Conservation (phyloP, 768 basidiomycete genomes). For the Saitozyma podzolica region DNA sequence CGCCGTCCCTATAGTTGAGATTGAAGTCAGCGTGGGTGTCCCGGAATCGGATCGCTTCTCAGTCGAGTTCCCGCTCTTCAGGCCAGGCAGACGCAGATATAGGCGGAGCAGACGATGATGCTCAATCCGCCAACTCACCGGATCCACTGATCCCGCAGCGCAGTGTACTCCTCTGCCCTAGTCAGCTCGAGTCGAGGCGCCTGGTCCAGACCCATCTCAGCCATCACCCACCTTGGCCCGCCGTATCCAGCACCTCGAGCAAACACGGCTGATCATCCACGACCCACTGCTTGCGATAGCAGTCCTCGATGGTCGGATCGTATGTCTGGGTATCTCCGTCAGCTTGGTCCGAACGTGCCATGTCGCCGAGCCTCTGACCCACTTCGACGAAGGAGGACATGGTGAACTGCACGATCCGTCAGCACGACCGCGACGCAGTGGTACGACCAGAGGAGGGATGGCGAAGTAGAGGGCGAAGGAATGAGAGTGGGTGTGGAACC, state of each 20-base stretch:
- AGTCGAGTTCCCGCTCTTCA: not conserved
- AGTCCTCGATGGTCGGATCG: constrained; percentile 98
- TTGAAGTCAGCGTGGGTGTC: not conserved
- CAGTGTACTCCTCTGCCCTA: constrained; percentile 86
- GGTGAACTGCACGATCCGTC: constrained; percentile 66
- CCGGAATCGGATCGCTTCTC: not conserved
- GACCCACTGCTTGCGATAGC: constrained; percentile 90
- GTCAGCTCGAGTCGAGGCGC: not conserved
- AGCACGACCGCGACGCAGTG: too few species aligned
- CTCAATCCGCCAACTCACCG: constrained; percentile 59
- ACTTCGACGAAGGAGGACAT: constrained; percentile 89
- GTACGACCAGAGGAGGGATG: constrained; percentile 88
- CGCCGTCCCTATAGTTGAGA: constrained; percentile 69
- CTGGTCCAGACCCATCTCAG: not conserved
- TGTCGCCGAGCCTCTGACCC: not conserved
- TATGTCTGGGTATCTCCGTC: constrained; percentile 66
- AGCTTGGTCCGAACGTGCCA: constrained; percentile 1
- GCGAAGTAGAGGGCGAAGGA: constrained; percentile 66
- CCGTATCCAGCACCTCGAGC: constrained; percentile 95
- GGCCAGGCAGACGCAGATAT: too few species aligned
- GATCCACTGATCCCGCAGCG: constrained; percentile 96
- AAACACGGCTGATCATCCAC: constrained; percentile 95
- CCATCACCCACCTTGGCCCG: constrained; percentile 77
- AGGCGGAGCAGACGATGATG: not conserved
- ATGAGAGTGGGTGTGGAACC: constrained; percentile 41